Conservation (phyloP, 208 protist species). For the Trypanosomatidae sp. region DNA sequence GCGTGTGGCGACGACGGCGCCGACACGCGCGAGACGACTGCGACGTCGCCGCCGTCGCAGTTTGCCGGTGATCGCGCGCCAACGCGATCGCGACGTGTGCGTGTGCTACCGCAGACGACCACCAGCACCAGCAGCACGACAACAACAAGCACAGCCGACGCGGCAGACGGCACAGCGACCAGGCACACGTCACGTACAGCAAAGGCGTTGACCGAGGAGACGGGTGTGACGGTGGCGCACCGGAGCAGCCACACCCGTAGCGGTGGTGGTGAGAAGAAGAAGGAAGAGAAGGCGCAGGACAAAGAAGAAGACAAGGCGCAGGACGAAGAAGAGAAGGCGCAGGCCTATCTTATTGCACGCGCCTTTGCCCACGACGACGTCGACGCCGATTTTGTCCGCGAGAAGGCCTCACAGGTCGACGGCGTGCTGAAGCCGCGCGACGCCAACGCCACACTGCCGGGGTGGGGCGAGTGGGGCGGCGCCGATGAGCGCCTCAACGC, state of each 20-base stretch:
- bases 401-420: conserved; percentile 80
- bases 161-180: too few relatives aligned
- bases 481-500: conserved; percentile 65
- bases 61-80: too few relatives aligned
- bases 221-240: background rate
- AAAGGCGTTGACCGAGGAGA: conserved; percentile 1
- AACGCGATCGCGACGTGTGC: too few relatives aligned
- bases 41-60: too few relatives aligned
- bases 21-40: too few relatives aligned
- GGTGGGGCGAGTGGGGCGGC: conserved; percentile 90
- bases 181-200: background rate
- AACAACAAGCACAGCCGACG: too few relatives aligned
- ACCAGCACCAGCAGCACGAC: too few relatives aligned
- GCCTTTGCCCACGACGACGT: conserved; percentile 87
- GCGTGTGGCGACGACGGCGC: too few relatives aligned
- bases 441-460: conserved; percentile 72
- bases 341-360: conserved; percentile 84
- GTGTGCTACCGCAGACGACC: too few relatives aligned
- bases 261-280: background rate
- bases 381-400: conserved; percentile 81
- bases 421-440: conserved; percentile 78
- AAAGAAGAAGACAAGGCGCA: conserved; percentile 3
- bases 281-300: background rate
- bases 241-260: background rate
- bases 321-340: conserved; percentile 25